Evolutionary conservation across 352 stramenopile genomes (phyloP), one percentile per base, ranked within the genome.

Genomic region (Discostella stelligera): DNA sequence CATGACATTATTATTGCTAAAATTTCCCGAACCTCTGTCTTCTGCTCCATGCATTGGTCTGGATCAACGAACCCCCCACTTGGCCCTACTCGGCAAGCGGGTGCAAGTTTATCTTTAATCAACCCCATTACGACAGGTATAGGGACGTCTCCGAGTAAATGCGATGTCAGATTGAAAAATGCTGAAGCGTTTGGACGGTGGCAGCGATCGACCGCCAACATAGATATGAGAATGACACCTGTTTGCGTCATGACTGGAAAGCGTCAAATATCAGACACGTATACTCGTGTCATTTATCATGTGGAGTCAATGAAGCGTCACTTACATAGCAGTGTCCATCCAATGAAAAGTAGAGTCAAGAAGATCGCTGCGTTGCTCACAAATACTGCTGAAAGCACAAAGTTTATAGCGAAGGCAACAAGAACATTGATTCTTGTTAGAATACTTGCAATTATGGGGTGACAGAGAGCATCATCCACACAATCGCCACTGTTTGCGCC

Each of bases 71-170:
- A 83, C 11, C 69, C 68, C 20, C 76, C 75, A 48, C 62, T 65
- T 48, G 52, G 37, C 6, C 66, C 71, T 13, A 84, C 50, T 56
- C 62, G 41, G 41, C 95, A 98, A 46, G 86, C 80, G 8, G 96
- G 95, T n/a, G 95, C 95, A 80, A 96, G 94, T 25, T 83, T 69
- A 74, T 98, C 96, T 84, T 98, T 98, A 62, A 98, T 88, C 68
- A 79, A 87, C 11, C 96, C 96, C 27, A 98, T 81, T 50, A 98
- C 88, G 50, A 98, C 94, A 2, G 96, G 96, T 14, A 94, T 94
- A 21, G 96, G 95, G 11, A 98, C 96, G 82, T 98, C 96, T 6
- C 96, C 96, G 10, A 98, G 82, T 9, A 91, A 83, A 84, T 98
- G 96, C 61, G 97, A 96, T 32, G 96, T 73, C 7, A 98, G 78